A percentile compares a stretch with the other conserved stretches of the same genome.
These are phyloP conservation scores for Xylaria polymorpha DNA, from an alignment of 2,329 filamentous ascomycete genomes.

Conservation along the genomic window DNA sequence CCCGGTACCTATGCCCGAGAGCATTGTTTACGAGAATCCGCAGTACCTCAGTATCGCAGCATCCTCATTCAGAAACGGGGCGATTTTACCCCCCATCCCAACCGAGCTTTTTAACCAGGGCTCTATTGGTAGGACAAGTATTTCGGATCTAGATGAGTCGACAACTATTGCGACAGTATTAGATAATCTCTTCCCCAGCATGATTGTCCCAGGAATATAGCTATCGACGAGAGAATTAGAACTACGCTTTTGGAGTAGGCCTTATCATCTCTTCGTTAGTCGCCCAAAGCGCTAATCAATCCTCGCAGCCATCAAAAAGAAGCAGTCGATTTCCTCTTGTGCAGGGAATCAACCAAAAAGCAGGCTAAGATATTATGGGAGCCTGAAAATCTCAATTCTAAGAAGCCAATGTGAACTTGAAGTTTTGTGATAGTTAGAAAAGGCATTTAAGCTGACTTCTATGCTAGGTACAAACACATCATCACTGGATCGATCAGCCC, in stretches of 20 bases:
- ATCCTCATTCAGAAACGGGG: constrained; percentile 27
- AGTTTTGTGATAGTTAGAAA: not conserved
- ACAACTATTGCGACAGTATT: constrained; percentile 26
- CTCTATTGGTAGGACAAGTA: not conserved
- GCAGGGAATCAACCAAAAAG: constrained; percentile 29
- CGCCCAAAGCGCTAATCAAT: constrained; percentile 5
- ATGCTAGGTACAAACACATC: constrained; percentile 31
- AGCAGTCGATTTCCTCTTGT: constrained; percentile 37
- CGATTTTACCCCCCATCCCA: constrained; percentile 28
- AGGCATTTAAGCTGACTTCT: constrained; percentile 12
- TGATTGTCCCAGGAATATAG: constrained; percentile 21
- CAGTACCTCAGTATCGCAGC: constrained; percentile 38
- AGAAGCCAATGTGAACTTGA: not conserved
- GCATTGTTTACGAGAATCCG: constrained; percentile 38
- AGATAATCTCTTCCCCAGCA: constrained; percentile 33
- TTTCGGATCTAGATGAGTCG: constrained; percentile 14
- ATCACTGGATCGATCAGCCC: constrained; percentile 33
- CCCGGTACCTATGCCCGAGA: constrained; percentile 30
- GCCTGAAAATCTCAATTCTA: not conserved
- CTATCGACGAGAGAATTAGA: constrained; percentile 32
- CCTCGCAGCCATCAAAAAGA: constrained; percentile 39
- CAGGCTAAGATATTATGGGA: constrained; percentile 31
- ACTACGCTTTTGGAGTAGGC: constrained; percentile 32
- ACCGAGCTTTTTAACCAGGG: not conserved
- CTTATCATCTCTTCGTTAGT: not conserved